phyloP scores from a whole-genome alignment of 495 filamentous ascomycete species.

The Penicillium silybi region DNA sequence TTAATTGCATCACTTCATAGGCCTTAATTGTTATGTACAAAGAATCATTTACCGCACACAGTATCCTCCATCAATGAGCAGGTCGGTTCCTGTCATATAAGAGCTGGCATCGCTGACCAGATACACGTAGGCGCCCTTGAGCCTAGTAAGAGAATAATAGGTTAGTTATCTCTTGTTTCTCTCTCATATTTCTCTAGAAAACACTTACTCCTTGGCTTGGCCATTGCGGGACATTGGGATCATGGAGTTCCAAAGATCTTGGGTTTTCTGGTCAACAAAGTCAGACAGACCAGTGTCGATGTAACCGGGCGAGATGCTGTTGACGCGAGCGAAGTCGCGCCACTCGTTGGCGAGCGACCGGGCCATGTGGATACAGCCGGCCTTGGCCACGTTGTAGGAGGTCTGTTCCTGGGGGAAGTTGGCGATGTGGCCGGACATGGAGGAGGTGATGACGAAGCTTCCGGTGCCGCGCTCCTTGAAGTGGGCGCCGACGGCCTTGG shows the following conservation, averaged over 20 bases:
- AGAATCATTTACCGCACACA: constrained; percentile 33
- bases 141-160: too few species aligned
- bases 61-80: constrained; percentile 69
- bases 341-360: constrained; percentile 69
- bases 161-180: too few species aligned
- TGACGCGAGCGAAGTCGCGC: constrained; percentile 73
- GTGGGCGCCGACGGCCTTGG: constrained; percentile 60
- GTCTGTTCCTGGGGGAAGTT: constrained; percentile 79
- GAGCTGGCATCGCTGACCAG: constrained; percentile 69
- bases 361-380: constrained; percentile 52
- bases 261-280: constrained; percentile 65
- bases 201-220: constrained; percentile 75
- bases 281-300: constrained; percentile 77
- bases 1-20: too few species aligned
- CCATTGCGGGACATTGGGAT: constrained; percentile 73
- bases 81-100: constrained; percentile 79
- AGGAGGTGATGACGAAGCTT: constrained; percentile 60
- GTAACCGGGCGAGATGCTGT: constrained; percentile 72
- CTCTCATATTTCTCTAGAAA: too few species aligned
- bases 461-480: constrained; percentile 61
- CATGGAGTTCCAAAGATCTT: constrained; percentile 69
- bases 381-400: constrained; percentile 78
- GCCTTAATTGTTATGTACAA: constrained; percentile 2
- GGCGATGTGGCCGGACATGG: constrained; percentile 70
- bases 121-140: constrained; percentile 83